These are phyloP conservation scores for Stachybotrys chlorohalonatus DNA, from an alignment of 2,329 filamentous ascomycete genomes.

Conservation along the genomic window DNA sequence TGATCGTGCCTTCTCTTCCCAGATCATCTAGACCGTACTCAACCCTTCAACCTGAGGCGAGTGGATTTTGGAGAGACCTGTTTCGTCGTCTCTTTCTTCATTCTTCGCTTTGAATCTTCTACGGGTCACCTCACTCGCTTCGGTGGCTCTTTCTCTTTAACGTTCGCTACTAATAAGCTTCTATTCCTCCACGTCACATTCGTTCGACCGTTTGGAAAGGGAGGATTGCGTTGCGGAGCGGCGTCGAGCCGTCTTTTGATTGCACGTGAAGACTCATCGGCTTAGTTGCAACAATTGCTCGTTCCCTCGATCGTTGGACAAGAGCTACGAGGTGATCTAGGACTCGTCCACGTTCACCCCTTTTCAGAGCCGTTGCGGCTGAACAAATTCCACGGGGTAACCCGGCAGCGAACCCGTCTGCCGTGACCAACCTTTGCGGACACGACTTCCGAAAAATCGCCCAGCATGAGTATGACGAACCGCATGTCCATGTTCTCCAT, in stretches of 20 bases:
- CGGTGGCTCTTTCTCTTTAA: constrained; percentile 29
- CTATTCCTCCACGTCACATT: background rate
- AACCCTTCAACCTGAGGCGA: constrained; percentile 15
- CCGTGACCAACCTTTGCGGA: constrained; percentile 31
- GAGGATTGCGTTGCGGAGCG: constrained; percentile 20
- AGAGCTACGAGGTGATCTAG: constrained; percentile 5
- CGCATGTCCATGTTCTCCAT: constrained; percentile 63
- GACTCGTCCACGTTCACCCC: constrained; percentile 48
- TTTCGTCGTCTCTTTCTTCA: constrained; percentile 7
- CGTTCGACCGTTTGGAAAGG: constrained; percentile 9
- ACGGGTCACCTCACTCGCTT: constrained; percentile 48
- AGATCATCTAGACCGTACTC: background rate
- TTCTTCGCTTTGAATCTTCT: constrained; percentile 10
- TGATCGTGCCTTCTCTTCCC: constrained; percentile 3
- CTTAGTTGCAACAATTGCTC: constrained; percentile 4
- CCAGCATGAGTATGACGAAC: constrained; percentile 41
- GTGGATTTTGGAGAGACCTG: constrained; percentile 10
- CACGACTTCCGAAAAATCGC: constrained; percentile 15
- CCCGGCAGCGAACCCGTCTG: constrained; percentile 2
- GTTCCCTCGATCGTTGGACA: background rate
- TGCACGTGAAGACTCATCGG: constrained; percentile 3
- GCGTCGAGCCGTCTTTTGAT: constrained; percentile 9
- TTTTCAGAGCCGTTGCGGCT: constrained; percentile 10
- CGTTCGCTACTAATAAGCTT: background rate
- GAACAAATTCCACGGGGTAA: constrained; percentile 1